Evolutionary conservation across 2,329 filamentous ascomycete species (phyloP), one percentile per base, ranked within the genome.

Genomic region (Talaromyces sp.): DNA sequence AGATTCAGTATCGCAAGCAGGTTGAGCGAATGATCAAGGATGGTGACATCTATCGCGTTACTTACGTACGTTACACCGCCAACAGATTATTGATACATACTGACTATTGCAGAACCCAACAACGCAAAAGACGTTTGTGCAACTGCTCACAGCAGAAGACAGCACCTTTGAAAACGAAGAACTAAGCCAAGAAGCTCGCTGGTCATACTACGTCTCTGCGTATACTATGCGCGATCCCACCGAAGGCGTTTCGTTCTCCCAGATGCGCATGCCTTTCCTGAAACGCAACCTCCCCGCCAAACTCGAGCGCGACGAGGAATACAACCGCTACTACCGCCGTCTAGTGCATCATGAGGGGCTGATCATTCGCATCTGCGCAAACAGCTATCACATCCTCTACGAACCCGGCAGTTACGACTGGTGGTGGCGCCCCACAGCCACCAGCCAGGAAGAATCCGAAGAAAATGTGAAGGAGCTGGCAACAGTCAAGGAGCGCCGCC

Each of bases 171-270:
- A 95, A 73, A 86, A 89, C 60, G 89, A 89, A 64, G 89, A 92
- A 68, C 85, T 88, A 27, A 84, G 82, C 61, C 78, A 82, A 3
- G 84, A 87, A 69, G 84, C 84, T 68, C 82, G 88, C 45, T 99
- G 95, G 95, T 91, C 94, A 71, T 96, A 96, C 80, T 99, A 99
- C 75, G 92, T 97, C 65, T 93, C 94, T 19, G 93, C 93, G 0
- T 98, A 91, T 77, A 91, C 92, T 70, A 91, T 92, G 68, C 86
- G 93, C 27, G 92, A 97, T 73, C 91, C 92, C 1, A 99, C 95
- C 0, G 91, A 95, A 77, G 91, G 91, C 15, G 85, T 95, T 2
- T 81, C 85, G 7, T 83, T 88, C 59, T 84, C 84, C 6, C 86
- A 85, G 57, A 83, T 92, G 72, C 86, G 85, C 67, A 90, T 88